Evolutionary conservation across 106 monocot species (phyloP).

Genomic region (Allium cepa): DNA sequence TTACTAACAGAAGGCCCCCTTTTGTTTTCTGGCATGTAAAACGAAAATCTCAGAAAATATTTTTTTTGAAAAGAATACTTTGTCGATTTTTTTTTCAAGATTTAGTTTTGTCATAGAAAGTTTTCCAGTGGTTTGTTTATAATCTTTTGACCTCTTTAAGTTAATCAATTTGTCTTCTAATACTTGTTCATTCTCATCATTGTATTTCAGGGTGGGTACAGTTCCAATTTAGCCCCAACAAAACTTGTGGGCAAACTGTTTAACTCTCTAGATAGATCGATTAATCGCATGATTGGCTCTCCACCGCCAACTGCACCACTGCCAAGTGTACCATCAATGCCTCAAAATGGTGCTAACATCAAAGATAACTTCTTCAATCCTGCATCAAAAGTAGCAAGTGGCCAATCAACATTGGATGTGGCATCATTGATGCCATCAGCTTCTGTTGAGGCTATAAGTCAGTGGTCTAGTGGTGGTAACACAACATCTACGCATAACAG

Average conservation of each 20-base stretch:
- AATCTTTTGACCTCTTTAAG: neutral
- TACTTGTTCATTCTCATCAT: neutral
- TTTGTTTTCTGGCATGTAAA: too few relatives aligned
- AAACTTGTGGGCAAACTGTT: constrained; percentile 92
- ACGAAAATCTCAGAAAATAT: too few relatives aligned
- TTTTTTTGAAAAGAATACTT: too few relatives aligned
- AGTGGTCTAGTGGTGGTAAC: constrained; percentile 35
- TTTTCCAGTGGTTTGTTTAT: neutral
- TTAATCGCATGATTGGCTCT: constrained; percentile 87
- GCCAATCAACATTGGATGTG: constrained; percentile 68
- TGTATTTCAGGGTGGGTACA: constrained; percentile 66
- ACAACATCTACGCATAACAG: constrained; percentile 51
- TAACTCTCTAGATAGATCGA: constrained; percentile 75
- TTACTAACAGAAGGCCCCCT: too few relatives aligned
- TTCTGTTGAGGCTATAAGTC: constrained; percentile 74
- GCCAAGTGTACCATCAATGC: constrained; percentile 38
- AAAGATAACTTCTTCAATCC: constrained; percentile 24
- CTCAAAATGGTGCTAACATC: constrained; percentile 23
- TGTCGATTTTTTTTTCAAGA: too few relatives aligned
- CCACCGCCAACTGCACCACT: constrained; percentile 19
- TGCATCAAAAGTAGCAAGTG: constrained; percentile 44
- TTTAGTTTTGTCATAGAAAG: too few relatives aligned
- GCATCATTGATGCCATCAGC: constrained; percentile 71
- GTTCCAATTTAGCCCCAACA: constrained; percentile 64
- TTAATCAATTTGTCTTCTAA: neutral